A percentile compares a stretch with the other conserved stretches of the same genome.
Evolutionary conservation across 805 yeast genomes (phyloP).

Genomic region (Kodamaea neixiangensis): DNA sequence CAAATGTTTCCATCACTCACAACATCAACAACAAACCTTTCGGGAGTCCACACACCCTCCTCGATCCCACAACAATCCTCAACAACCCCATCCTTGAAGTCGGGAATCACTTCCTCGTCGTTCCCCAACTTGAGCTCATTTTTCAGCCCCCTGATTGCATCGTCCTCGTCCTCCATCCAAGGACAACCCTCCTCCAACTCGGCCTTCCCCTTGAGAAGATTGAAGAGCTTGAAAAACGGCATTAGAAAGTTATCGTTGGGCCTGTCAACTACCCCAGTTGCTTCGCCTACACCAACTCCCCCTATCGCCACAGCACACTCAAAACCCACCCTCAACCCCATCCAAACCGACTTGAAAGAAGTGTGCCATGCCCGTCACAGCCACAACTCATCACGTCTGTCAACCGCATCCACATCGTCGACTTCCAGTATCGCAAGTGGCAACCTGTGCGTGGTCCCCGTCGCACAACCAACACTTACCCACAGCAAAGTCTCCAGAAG

Average conservation of each 20-base stretch:
- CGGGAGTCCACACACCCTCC: background rate
- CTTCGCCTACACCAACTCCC: background rate
- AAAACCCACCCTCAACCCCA: slow-evolving; percentile 16
- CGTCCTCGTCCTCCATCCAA: slow-evolving; percentile 11
- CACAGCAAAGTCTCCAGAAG: slow-evolving; percentile 16
- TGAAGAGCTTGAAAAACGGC: slow-evolving; percentile 40
- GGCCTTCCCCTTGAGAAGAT: slow-evolving; percentile 31
- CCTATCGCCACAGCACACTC: background rate
- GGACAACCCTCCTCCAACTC: slow-evolving; percentile 18
- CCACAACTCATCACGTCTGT: slow-evolving; percentile 16
- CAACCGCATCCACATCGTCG: slow-evolving; percentile 5
- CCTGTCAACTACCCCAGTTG: background rate
- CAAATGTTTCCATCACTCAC: slow-evolving; percentile 18
- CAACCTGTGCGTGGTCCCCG: slow-evolving; percentile 10
- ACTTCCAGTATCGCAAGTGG: slow-evolving; percentile 10
- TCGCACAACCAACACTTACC: slow-evolving; percentile 1
- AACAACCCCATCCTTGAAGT: slow-evolving; percentile 1
- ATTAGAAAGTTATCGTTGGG: slow-evolving; percentile 38
- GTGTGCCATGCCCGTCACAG: slow-evolving; percentile 8
- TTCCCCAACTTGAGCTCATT: slow-evolving; percentile 10
- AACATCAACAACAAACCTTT: background rate
- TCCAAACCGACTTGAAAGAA: slow-evolving; percentile 13
- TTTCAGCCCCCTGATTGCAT: slow-evolving; percentile 7
- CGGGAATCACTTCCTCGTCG: slow-evolving; percentile 6
- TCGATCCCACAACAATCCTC: slow-evolving; percentile 1